These are phyloP conservation scores for Teunomyces cretensis DNA, from an alignment of 805 yeast species.

Conservation along the genomic window DNA sequence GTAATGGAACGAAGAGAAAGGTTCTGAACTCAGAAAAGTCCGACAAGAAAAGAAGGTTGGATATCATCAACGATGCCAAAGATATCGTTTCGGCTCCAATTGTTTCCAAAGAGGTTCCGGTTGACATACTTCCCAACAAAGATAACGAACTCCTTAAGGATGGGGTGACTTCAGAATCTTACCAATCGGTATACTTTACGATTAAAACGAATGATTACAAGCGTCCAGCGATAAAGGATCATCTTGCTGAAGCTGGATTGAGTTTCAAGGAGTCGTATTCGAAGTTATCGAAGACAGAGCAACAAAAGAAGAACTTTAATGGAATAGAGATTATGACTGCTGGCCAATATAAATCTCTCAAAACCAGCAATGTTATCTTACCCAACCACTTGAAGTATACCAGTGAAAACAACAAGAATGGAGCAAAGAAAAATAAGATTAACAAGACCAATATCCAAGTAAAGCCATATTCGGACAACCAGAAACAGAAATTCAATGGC, in stretches of 20 bases:
- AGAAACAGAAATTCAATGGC: slow-evolving; percentile 63
- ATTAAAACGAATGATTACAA: slow-evolving; percentile 48
- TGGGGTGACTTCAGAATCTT: slow-evolving; percentile 44
- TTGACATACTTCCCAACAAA: slow-evolving; percentile 33
- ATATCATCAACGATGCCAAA: background rate
- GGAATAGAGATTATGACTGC: slow-evolving; percentile 22
- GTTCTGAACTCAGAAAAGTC: slow-evolving; percentile 19
- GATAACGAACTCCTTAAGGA: slow-evolving; percentile 44
- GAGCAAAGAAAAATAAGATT: slow-evolving; percentile 16
- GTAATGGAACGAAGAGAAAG: slow-evolving; percentile 16
- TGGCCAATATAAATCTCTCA: slow-evolving; percentile 27
- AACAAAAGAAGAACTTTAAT: slow-evolving; percentile 1
- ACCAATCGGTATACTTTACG: slow-evolving; percentile 52
- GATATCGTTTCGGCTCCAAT: background rate
- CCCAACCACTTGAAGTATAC: slow-evolving; percentile 34
- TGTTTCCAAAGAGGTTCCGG: background rate
- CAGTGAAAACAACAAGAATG: slow-evolving; percentile 33
- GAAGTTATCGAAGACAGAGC: slow-evolving; percentile 7
- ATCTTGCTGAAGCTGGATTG: slow-evolving; percentile 22
- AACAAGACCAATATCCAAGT: slow-evolving; percentile 44
- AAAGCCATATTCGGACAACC: slow-evolving; percentile 57
- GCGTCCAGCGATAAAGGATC: slow-evolving; percentile 28
- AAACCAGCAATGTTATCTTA: slow-evolving; percentile 28
- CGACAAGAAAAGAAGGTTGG: slow-evolving; percentile 15
- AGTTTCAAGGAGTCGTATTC: slow-evolving; percentile 11